Percentiles rank a stretch among this genome's conserved stretches.
phyloP scores from a whole-genome alignment of 306 rosid genomes.

The Luffa acutangula region DNA sequence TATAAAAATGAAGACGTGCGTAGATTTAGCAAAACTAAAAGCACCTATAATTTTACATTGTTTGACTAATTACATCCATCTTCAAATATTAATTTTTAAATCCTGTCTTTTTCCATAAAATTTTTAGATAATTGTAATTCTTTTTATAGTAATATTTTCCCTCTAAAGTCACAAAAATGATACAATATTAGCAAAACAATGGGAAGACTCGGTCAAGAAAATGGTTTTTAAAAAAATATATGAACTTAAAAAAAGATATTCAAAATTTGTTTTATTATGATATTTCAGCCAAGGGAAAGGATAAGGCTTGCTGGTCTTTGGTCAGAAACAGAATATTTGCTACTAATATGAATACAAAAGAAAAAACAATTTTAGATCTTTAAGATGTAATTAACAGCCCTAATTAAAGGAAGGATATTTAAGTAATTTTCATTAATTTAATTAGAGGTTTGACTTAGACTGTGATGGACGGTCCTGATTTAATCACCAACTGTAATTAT shows the following conservation, averaged over 20 bases:
- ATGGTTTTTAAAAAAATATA: not conserved
- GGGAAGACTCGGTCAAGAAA: not conserved
- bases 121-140: not conserved
- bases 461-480: not conserved
- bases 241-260: not conserved
- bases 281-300: not conserved
- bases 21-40: not conserved
- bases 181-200: not conserved
- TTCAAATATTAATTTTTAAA: not conserved
- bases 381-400: not conserved
- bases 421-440: not conserved
- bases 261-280: not conserved
- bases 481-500: not conserved
- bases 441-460: not conserved
- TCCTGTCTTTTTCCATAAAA: not conserved
- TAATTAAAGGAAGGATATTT: not conserved
- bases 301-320: not conserved
- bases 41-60: not conserved
- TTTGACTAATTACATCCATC: not conserved
- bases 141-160: not conserved
- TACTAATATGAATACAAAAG: not conserved
- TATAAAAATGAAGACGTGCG: not conserved
- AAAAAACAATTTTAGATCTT: not conserved
- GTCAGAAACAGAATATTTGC: not conserved
- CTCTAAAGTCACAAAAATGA: not conserved